These are phyloP conservation scores for Hypoxylon sp. DNA, from an alignment of 2,329 filamentous ascomycete species.

Conservation along the genomic window DNA sequence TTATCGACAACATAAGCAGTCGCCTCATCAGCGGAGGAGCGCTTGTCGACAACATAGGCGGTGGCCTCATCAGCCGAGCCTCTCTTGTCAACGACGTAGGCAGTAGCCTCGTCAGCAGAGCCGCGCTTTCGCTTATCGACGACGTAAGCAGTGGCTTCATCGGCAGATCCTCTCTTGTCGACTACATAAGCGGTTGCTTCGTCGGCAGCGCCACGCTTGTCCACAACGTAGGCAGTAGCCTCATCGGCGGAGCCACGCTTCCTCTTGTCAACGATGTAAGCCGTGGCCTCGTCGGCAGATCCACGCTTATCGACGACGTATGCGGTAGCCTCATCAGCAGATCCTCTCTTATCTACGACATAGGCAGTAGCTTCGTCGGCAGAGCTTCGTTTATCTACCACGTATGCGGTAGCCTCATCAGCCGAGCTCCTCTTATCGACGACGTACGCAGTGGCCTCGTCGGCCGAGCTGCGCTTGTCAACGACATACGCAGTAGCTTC, in stretches of 20 bases:
- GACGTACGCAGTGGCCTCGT: conserved; percentile 4
- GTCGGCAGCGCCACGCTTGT: conserved; percentile 1
- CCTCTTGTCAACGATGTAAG: background rate
- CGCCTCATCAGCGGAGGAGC: background rate
- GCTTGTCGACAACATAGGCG: background rate
- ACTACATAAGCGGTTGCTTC: conserved; percentile 1
- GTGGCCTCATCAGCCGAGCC: background rate
- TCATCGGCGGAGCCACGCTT: conserved; percentile 9
- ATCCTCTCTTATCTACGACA: background rate
- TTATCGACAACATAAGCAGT: background rate
- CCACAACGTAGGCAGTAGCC: background rate
- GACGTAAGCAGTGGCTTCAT: background rate
- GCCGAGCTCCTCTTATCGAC: conserved; percentile 4
- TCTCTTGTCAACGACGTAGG: background rate
- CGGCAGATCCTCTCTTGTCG: background rate
- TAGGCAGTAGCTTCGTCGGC: conserved; percentile 7
- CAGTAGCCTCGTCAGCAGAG: background rate
- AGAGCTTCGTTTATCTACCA: conserved; percentile 2
- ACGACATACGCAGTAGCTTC: conserved; percentile 1
- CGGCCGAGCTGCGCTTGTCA: conserved; percentile 5
- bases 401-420: conserved; percentile 2
- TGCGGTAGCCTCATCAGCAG: background rate
- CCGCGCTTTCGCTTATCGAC: background rate
- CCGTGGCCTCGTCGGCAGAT: conserved; percentile 2
- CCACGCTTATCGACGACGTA: conserved; percentile 3